Conservation (phyloP, 352 stramenopile genomes). For the Elongisporangium anandrum region DNA sequence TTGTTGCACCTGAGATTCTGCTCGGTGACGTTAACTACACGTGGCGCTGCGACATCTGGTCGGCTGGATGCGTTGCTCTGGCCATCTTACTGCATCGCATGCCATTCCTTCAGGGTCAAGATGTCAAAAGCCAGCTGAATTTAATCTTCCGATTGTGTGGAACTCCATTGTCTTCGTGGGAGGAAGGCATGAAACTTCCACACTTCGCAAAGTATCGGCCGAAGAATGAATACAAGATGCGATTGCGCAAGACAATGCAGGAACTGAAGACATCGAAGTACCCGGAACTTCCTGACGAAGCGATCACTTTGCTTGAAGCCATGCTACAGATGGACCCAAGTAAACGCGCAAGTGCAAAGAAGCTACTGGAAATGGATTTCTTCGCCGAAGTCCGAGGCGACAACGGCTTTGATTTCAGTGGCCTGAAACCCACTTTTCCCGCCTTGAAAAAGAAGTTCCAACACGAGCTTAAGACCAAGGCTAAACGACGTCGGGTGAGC, state of each 20-base stretch:
- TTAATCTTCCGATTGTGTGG: slow-evolving; percentile 78
- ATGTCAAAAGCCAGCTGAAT: slow-evolving; percentile 65
- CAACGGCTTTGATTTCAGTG: slow-evolving; percentile 33
- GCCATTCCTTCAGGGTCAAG: slow-evolving; percentile 57
- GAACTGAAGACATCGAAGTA: slow-evolving; percentile 46
- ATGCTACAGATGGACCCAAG: slow-evolving; percentile 76
- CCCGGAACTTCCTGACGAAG: slow-evolving; percentile 46
- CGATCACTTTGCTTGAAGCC: slow-evolving; percentile 56
- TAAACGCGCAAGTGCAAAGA: slow-evolving; percentile 42
- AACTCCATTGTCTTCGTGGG: slow-evolving; percentile 54
- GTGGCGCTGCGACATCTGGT: slow-evolving; percentile 76
- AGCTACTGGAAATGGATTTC: slow-evolving; percentile 52
- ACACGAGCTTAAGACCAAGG: slow-evolving; percentile 40
- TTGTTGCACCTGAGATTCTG: slow-evolving; percentile 67
- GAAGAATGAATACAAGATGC: slow-evolving; percentile 75
- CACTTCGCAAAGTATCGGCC: slow-evolving; percentile 49
- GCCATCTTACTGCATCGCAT: slow-evolving; percentile 61
- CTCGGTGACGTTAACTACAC: slow-evolving; percentile 66
- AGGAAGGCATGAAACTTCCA: slow-evolving; percentile 43
- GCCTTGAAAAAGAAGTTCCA: slow-evolving; percentile 60
- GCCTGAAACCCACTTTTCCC: slow-evolving; percentile 40
- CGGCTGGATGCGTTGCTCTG: slow-evolving; percentile 56
- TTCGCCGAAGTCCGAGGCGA: slow-evolving; percentile 41
- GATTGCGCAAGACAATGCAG: slow-evolving; percentile 74
- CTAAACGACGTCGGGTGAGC: slow-evolving; percentile 25